Evolutionary conservation across 2,329 filamentous ascomycete species (phyloP).

Genomic region (Pseudogymnoascus sp.): DNA sequence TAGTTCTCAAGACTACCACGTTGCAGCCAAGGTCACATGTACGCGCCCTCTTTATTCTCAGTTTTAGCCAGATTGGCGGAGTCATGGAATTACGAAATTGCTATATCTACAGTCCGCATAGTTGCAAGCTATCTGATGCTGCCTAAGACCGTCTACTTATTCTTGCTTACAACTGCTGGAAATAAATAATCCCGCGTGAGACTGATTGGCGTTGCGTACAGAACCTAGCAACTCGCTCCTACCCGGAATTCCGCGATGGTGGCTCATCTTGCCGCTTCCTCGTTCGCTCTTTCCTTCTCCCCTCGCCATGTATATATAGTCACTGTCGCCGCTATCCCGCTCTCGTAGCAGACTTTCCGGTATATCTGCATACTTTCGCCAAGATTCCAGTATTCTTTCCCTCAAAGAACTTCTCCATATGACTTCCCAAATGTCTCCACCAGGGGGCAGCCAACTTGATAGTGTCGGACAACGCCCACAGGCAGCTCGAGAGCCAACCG

Average conservation of each 20-base stretch:
- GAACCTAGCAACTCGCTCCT: neutral
- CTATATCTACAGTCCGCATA: neutral
- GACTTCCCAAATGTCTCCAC: neutral
- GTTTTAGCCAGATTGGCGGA: neutral
- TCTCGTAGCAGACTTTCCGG: neutral
- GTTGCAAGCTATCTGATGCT: neutral
- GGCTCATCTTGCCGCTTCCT: neutral
- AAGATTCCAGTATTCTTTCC: neutral
- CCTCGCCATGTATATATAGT: neutral
- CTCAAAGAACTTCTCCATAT: neutral
- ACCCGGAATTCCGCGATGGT: neutral
- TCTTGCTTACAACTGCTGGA: neutral
- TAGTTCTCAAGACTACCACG: neutral
- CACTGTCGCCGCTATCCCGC: neutral
- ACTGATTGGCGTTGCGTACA: neutral
- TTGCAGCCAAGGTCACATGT: neutral
- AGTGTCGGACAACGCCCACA: neutral
- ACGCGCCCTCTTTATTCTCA: neutral
- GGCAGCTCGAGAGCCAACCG: neutral
- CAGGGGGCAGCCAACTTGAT: neutral
- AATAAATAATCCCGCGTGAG: neutral
- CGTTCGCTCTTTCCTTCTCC: neutral
- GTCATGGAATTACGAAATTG: conserved; percentile 1
- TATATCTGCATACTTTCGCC: neutral
- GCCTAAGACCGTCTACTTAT: neutral